phyloP scores from a whole-genome alignment of 2,329 filamentous ascomycete species.

The Phialocephala subalpina region DNA sequence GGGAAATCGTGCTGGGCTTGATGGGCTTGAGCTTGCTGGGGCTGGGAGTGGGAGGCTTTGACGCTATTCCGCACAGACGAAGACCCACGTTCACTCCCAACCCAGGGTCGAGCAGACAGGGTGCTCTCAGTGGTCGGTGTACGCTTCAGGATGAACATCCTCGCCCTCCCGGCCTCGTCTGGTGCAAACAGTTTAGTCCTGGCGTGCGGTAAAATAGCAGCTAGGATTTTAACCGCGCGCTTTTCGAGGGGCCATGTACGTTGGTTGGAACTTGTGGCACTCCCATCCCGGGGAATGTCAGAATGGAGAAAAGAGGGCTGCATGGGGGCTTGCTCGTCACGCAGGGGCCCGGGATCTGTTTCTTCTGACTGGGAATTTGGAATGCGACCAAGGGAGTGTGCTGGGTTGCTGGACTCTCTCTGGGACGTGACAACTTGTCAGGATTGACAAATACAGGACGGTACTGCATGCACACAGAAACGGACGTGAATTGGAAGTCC shows the following conservation, averaged over 20 bases:
- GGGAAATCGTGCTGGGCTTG: not conserved
- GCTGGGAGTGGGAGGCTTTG: not conserved
- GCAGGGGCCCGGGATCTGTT: not conserved
- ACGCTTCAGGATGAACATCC: constrained; percentile 1
- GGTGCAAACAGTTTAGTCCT: not conserved
- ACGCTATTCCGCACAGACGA: constrained; percentile 1
- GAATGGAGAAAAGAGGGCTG: constrained; percentile 6
- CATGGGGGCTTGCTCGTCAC: constrained; percentile 4
- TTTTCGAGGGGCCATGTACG: not conserved
- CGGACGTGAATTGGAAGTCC: not conserved
- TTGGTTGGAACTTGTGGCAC: not conserved
- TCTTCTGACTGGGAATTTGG: not conserved
- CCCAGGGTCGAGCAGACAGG: not conserved
- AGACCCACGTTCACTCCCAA: not conserved
- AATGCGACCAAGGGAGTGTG: not conserved
- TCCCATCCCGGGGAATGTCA: not conserved
- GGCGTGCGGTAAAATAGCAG: not conserved
- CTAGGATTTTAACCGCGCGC: not conserved
- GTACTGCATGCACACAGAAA: constrained; percentile 6
- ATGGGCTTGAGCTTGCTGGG: not conserved
- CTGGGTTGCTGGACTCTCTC: not conserved
- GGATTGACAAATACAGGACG: not conserved
- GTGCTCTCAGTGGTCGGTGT: not conserved
- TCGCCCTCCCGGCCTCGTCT: constrained; percentile 1
- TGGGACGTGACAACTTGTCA: not conserved